Conservation (phyloP, 116 monocot species). For the Iris pallida region DNA sequence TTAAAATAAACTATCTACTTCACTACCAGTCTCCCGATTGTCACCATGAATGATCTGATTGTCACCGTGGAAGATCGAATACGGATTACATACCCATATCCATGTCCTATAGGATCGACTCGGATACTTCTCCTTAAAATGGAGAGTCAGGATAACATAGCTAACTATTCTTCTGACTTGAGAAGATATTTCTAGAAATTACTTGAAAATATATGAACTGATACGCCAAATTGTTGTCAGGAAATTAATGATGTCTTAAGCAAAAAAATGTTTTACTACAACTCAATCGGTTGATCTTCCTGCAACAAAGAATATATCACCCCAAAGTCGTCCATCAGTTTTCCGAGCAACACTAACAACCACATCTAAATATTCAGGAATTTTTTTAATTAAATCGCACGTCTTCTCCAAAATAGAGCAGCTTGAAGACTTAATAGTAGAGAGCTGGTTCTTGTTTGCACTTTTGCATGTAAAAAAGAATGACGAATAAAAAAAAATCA, state of each 20-base stretch:
- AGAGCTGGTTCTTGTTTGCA: constrained; percentile 57
- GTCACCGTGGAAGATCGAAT: too few species aligned
- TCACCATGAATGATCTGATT: too few species aligned
- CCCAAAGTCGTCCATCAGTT: constrained; percentile 99
- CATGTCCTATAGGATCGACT: too few species aligned
- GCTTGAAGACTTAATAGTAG: constrained; percentile 23
- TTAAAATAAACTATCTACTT: too few species aligned
- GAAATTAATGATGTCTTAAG: not conserved
- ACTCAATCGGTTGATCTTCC: constrained; percentile 99
- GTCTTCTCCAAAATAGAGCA: constrained; percentile 85
- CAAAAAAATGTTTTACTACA: not conserved
- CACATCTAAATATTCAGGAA: constrained; percentile 93
- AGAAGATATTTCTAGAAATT: not conserved
- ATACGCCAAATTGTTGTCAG: too few species aligned
- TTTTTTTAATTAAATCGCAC: constrained; percentile 83
- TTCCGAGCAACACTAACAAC: constrained; percentile 99
- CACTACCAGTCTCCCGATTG: too few species aligned
- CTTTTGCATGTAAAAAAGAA: constrained; percentile 58
- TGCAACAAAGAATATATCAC: constrained; percentile 92
- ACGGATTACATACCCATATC: too few species aligned
- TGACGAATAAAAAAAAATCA: not conserved
- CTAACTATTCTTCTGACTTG: too few species aligned
- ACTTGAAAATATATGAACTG: not conserved
- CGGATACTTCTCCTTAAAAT: too few species aligned
- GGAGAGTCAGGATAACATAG: too few species aligned